These are phyloP conservation scores for Penicillium corylophilum DNA, from an alignment of 2,329 filamentous ascomycete genomes.

Conservation along the genomic window DNA sequence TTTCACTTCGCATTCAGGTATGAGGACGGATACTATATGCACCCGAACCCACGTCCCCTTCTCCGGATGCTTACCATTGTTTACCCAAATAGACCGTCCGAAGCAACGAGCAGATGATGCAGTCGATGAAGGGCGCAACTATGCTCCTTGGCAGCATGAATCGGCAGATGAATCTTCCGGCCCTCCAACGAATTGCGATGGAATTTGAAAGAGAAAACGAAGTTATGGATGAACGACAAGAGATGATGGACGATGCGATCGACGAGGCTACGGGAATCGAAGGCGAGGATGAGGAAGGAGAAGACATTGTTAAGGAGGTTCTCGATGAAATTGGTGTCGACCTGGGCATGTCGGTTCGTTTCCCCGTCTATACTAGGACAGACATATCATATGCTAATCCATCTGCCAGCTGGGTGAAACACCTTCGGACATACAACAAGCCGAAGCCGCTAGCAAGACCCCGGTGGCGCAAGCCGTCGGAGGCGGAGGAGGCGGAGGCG, in stretches of 20 bases:
- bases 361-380: not conserved
- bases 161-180: constrained; percentile 92
- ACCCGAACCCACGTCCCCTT: not conserved
- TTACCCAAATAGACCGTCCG: constrained; percentile 71
- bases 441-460: constrained; percentile 68
- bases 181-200: constrained; percentile 94
- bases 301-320: constrained; percentile 95
- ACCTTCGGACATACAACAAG: constrained; percentile 79
- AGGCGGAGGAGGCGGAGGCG: constrained; percentile 49
- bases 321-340: constrained; percentile 96
- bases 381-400: constrained; percentile 19
- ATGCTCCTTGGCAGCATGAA: constrained; percentile 95
- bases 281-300: constrained; percentile 83
- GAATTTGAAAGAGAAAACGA: constrained; percentile 99
- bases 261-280: constrained; percentile 92
- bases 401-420: constrained; percentile 78
- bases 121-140: constrained; percentile 98
- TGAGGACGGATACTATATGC: constrained; percentile 8
- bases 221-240: constrained; percentile 97
- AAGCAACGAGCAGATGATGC: constrained; percentile 99
- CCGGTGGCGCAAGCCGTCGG: constrained; percentile 81
- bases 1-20: constrained; percentile 91
- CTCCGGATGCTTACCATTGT: constrained; percentile 8
- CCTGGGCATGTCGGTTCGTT: constrained; percentile 78
- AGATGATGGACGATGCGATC: constrained; percentile 99